These are phyloP conservation scores for Debaryomycetaceae sp. DNA, from an alignment of 1,139 yeast genomes.

Conservation along the genomic window DNA sequence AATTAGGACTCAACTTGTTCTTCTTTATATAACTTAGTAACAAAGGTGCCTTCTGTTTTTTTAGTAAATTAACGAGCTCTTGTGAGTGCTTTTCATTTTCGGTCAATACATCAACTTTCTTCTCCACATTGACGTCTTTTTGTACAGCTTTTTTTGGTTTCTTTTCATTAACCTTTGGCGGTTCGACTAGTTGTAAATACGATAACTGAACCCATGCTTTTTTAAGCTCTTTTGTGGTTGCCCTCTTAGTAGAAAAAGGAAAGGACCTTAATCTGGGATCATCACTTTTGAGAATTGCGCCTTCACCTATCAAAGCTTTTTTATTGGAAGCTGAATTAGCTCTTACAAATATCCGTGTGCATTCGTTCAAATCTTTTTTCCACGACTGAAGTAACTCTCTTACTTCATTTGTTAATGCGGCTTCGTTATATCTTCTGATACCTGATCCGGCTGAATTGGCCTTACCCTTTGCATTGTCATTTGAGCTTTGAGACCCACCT, in stretches of 20 bases:
- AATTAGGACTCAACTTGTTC: slow-evolving; percentile 50
- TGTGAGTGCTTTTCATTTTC: slow-evolving; percentile 48
- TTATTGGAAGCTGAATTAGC: slow-evolving; percentile 76
- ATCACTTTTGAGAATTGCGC: slow-evolving; percentile 41
- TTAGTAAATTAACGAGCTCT: slow-evolving; percentile 58
- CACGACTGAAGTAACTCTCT: slow-evolving; percentile 64
- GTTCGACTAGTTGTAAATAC: slow-evolving; percentile 52
- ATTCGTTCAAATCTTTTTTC: slow-evolving; percentile 55
- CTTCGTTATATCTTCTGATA: slow-evolving; percentile 85
- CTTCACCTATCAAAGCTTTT: slow-evolving; percentile 63
- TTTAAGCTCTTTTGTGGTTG: slow-evolving; percentile 78
- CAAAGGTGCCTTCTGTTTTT: slow-evolving; percentile 77
- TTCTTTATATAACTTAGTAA: slow-evolving; percentile 60
- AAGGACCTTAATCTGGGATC: slow-evolving; percentile 63
- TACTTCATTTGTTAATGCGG: slow-evolving; percentile 74
- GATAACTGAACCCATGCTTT: slow-evolving; percentile 81
- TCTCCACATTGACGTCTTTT: slow-evolving; percentile 19
- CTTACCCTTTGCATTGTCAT: slow-evolving; percentile 88
- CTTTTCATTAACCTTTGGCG: slow-evolving; percentile 47
- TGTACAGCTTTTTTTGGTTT: slow-evolving; percentile 17
- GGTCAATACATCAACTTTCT: slow-evolving; percentile 10
- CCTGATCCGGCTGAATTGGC: slow-evolving; percentile 96
- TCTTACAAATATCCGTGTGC: slow-evolving; percentile 72
- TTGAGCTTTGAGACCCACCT: slow-evolving; percentile 95
- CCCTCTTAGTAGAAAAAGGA: slow-evolving; percentile 89